Conservation (phyloP, 805 yeast genomes). For the Barnettozyma vustinii region DNA sequence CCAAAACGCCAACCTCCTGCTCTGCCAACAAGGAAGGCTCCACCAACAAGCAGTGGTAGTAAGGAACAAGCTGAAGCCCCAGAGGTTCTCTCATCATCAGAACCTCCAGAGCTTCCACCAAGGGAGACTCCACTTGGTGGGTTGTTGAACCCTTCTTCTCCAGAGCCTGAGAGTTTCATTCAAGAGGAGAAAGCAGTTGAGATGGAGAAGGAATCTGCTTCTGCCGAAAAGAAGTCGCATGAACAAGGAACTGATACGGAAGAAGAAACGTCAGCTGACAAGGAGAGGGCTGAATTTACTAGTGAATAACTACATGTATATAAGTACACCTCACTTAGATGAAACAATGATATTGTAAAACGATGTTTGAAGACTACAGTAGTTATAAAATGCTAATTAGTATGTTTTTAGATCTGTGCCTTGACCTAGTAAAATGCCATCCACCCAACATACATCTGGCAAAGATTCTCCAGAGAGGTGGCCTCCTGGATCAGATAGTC, state of each 20-base stretch:
- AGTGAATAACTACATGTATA: no score
- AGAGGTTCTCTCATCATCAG: background rate
- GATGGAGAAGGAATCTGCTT: background rate
- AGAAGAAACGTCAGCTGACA: background rate
- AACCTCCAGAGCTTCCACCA: slow-evolving; percentile 13
- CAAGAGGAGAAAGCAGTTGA: background rate
- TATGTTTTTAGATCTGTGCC: no score
- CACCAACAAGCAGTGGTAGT: background rate
- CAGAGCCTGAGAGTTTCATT: background rate
- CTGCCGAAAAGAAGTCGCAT: background rate
- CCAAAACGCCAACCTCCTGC: background rate
- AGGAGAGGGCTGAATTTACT: background rate
- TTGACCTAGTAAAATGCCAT: slow-evolving; percentile 51
- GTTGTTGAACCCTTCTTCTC: background rate
- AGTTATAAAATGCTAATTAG: background rate
- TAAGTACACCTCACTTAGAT: no score
- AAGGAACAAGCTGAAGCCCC: background rate
- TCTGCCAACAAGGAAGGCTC: slow-evolving; percentile 7
- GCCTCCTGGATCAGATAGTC: slow-evolving; percentile 85
- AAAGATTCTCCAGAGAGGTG: slow-evolving; percentile 58
- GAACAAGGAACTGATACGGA: background rate
- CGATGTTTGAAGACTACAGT: no score
- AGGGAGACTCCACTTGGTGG: slow-evolving; percentile 1
- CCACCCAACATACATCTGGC: slow-evolving; percentile 96
- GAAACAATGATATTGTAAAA: no score